phyloP scores from a whole-genome alignment of 2,329 filamentous ascomycete genomes.

The Chrysoporthe austroafricana region DNA sequence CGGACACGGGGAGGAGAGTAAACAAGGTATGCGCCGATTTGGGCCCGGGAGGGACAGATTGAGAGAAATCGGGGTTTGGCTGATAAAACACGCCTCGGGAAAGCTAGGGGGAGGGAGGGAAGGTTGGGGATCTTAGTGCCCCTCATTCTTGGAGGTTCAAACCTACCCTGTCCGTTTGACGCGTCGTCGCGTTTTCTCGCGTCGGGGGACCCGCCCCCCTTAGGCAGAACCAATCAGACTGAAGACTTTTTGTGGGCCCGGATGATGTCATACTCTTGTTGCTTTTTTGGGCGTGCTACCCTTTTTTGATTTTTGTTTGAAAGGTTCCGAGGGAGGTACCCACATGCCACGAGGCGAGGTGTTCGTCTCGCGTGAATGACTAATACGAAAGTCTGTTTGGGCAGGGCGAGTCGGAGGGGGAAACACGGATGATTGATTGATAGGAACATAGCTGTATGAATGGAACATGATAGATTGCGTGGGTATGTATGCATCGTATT shows the following conservation, averaged over 20 bases:
- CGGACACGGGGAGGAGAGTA: neutral
- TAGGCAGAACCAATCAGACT: slow-evolving; percentile 19
- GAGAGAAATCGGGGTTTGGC: neutral
- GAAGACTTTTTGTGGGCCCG: neutral
- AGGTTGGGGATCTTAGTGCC: slow-evolving; percentile 13
- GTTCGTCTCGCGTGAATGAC: slow-evolving; percentile 18
- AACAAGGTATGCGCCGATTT: neutral
- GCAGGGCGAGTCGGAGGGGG: neutral
- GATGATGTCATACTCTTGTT: slow-evolving; percentile 19
- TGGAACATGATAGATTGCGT: too few species aligned
- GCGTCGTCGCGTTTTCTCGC: slow-evolving; percentile 28
- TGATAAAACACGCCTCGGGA: too few species aligned
- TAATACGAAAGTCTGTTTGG: neutral
- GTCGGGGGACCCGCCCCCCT: neutral
- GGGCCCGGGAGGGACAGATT: neutral
- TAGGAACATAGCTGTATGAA: too few species aligned
- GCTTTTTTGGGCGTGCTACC: too few species aligned
- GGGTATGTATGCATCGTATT: too few species aligned
- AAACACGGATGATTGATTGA: neutral
- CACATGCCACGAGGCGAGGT: slow-evolving; percentile 15
- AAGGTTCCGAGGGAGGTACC: slow-evolving; percentile 1
- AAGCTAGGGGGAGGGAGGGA: neutral
- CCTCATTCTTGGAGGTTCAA: slow-evolving; percentile 20
- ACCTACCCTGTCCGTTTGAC: slow-evolving; percentile 15
- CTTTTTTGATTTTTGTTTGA: too few species aligned